phyloP scores from a whole-genome alignment of 2,329 filamentous ascomycete species.

The Gremmenia infestans region DNA sequence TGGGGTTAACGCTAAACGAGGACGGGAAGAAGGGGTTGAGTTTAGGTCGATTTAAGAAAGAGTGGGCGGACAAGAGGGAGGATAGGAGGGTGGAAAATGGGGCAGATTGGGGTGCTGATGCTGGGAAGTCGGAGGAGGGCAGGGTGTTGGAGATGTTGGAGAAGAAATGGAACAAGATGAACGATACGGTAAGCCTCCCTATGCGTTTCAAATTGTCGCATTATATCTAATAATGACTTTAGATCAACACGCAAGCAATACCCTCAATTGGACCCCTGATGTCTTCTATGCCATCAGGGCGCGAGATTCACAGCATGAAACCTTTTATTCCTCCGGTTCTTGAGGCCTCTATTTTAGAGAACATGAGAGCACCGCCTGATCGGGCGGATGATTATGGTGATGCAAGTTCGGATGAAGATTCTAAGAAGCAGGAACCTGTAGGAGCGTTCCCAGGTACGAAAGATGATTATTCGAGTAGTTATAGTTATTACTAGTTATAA shows the following conservation, averaged over 20 bases:
- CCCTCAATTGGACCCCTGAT: constrained; percentile 68
- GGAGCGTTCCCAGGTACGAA: constrained; percentile 48
- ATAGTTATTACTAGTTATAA: constrained; percentile 23
- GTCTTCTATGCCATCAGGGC: constrained; percentile 76
- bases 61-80: constrained; percentile 71
- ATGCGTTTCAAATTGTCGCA: background rate
- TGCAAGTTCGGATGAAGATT: constrained; percentile 39
- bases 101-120: constrained; percentile 72
- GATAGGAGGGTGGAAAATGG: constrained; percentile 74
- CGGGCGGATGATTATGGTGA: constrained; percentile 37
- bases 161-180: constrained; percentile 85
- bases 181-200: constrained; percentile 68
- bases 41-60: constrained; percentile 64
- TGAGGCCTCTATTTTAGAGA: constrained; percentile 58
- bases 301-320: constrained; percentile 74
- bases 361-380: constrained; percentile 52
- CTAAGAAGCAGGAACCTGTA: constrained; percentile 29
- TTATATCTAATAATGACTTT: constrained; percentile 5
- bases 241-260: constrained; percentile 77
- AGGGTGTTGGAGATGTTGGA: constrained; percentile 83
- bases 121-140: constrained; percentile 76
- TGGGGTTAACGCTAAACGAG: constrained; percentile 55
- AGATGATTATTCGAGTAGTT: constrained; percentile 34
- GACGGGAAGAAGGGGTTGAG: constrained; percentile 47
- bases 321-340: constrained; percentile 62